Evolutionary conservation across 1,284 basidiomycete genomes (phyloP), one percentile per base, ranked within the genome.

Genomic region (Mycosarcoma maydis): DNA sequence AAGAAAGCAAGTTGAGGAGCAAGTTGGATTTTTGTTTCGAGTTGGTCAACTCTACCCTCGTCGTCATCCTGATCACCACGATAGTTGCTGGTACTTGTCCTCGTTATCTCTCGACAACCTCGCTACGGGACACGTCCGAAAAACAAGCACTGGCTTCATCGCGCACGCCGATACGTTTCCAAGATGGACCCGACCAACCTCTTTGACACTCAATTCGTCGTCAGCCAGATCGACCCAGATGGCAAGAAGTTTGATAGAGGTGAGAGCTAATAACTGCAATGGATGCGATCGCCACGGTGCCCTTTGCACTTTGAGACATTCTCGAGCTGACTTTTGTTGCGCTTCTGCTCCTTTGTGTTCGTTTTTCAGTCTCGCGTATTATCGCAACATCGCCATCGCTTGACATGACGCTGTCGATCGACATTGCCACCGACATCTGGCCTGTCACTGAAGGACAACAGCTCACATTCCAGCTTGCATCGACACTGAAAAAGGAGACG

Each of bases 181-280:
- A 62, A 37, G 30, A 79, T 79, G 76, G 76, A 75, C 46, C 72
- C 77, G 1, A 75, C 78, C 29, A 78, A 78, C 57, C 58, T 81
- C 39, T 81, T 80, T 50, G 80, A 81, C 57, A 74, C 78, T 40
- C 77, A 80, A 44, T 80, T 81, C 38, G 66, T 73, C 51, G 70
- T 81, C 48, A 72, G 57, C 38, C 64, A 75, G 53, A 80, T 81
- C 56, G 80, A 81, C 46, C 80, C 80, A 13, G 83, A 95, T 80
- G 95, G 96, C 51, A 96, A 92, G 85, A 97, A 95, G 83, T 97
- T 96, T 75, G 94, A 97, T 83, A 86, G 94, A 89, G 94, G 94
- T 94, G 34, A 10, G 62, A 53, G 6, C 34, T 9, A 6, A 37
- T 20, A 8, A 8, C 2, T 16, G n/a, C n/a, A n/a, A n/a, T n/a